Evolutionary conservation across 805 yeast genomes (phyloP).

Genomic region (Wickerhamiella kurtzmanii): DNA sequence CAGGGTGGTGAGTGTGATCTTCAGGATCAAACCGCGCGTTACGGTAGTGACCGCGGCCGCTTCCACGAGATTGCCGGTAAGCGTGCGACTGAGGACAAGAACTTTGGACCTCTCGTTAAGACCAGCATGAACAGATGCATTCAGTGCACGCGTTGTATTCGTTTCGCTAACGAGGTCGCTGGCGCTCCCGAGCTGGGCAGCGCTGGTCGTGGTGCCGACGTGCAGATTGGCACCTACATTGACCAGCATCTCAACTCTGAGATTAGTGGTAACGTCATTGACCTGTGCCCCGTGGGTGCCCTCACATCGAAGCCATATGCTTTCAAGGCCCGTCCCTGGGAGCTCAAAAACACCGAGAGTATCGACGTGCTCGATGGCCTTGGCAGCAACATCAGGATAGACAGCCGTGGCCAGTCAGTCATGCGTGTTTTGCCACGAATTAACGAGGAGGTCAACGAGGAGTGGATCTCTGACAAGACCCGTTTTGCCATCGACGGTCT

Average conservation of each 20-base stretch:
- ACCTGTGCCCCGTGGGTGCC: slow-evolving; percentile 86
- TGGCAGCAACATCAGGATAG: slow-evolving; percentile 74
- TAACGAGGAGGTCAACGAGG: slow-evolving; percentile 78
- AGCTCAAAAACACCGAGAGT: slow-evolving; percentile 75
- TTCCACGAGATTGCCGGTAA: slow-evolving; percentile 70
- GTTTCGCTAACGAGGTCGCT: slow-evolving; percentile 81
- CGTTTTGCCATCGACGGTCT: slow-evolving; percentile 78
- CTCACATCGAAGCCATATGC: slow-evolving; percentile 82
- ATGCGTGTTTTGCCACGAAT: slow-evolving; percentile 77
- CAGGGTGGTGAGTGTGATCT: slow-evolving; percentile 92
- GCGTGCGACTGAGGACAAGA: slow-evolving; percentile 83
- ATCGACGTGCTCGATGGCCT: slow-evolving; percentile 73
- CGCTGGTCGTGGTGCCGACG: slow-evolving; percentile 80
- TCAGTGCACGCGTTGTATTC: slow-evolving; percentile 83
- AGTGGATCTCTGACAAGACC: slow-evolving; percentile 82
- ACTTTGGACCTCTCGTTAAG: slow-evolving; percentile 77
- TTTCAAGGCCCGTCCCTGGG: slow-evolving; percentile 91
- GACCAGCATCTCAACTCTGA: slow-evolving; percentile 76
- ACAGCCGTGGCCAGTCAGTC: slow-evolving; percentile 74
- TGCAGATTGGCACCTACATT: slow-evolving; percentile 83
- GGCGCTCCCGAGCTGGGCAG: slow-evolving; percentile 89
- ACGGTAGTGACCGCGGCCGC: slow-evolving; percentile 79
- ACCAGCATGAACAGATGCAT: slow-evolving; percentile 88
- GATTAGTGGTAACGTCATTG: slow-evolving; percentile 75
- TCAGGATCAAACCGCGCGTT: slow-evolving; percentile 74